Evolutionary conservation across 495 filamentous ascomycete genomes (phyloP), one percentile per base, ranked within the genome.

Genomic region (Penicillium mononematosum): DNA sequence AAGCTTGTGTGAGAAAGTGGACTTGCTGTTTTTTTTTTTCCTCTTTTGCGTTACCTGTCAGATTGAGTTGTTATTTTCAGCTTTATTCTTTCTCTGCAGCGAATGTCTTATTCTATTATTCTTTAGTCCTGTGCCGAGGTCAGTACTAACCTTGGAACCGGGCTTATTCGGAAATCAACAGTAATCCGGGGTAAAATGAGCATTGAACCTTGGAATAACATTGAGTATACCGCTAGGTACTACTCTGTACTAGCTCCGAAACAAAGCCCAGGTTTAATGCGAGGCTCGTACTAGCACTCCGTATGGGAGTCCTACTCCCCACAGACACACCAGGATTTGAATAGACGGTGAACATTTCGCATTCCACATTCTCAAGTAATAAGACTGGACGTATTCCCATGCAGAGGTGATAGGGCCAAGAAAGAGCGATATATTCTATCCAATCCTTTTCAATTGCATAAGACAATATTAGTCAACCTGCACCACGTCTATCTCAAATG

Each of bases 1-100:
- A 52, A 51, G 56, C 50, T 52, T 52, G 50, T 52, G 50, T 52
- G 17, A 38, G 17, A 50, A 50, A 50, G 48, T 50, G 48, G 48
- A 39, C 16, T n/a, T 8, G 36, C 19, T 22, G 27, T n/a, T 54
- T 45, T 25, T 5, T 25, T 25, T 25, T 25, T 25, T 24, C 24
- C 22, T 2, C n/a, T 24, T 45, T 11, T 36, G 31, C 22, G 22
- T 36, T 54, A 45, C 32, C 41, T 29, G 44, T 55, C 31, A 38
- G 27, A 38, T 14, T 25, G 17, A n/a, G 5, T 43, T 24, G 11
- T 39, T 22, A 27, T 34, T 14, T 34, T 4, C 31, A 32, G 29
- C 31, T 34, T 14, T 12, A 34, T 34, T 34, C 3, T 14, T 12
- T 14, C 4, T 34, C 31, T 34, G 10, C 31, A 14, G 31, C 31